phyloP scores from a whole-genome alignment of 768 basidiomycete genomes.

The Asterophora lycoperdoides region DNA sequence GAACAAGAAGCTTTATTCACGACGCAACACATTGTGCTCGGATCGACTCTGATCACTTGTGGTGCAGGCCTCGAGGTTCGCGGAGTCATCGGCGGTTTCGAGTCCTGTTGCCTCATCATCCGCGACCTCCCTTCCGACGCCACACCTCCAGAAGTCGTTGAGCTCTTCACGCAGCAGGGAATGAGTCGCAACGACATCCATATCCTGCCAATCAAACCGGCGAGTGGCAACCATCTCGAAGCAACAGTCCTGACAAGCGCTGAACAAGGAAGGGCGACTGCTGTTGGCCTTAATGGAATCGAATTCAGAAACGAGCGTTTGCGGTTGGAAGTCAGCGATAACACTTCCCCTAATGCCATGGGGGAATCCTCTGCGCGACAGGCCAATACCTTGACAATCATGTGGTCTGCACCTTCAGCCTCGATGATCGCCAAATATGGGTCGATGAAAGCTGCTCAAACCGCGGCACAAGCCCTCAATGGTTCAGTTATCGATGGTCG shows the following conservation, averaged over 20 bases:
- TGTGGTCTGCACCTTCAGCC: slow-evolving; percentile 46
- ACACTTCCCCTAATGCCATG: slow-evolving; percentile 40
- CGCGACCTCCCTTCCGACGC: slow-evolving; percentile 41
- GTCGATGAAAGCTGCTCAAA: slow-evolving; percentile 26
- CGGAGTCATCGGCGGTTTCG: slow-evolving; percentile 45
- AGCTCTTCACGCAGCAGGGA: slow-evolving; percentile 42
- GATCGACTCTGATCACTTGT: slow-evolving; percentile 45
- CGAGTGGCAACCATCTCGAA: slow-evolving; percentile 27
- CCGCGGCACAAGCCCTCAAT: slow-evolving; percentile 35
- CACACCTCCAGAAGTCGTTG: slow-evolving; percentile 34
- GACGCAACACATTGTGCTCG: slow-evolving; percentile 39
- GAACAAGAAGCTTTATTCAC: slow-evolving; percentile 39
- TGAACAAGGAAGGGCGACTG: slow-evolving; percentile 37
- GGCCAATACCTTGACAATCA: slow-evolving; percentile 40
- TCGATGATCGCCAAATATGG: slow-evolving; percentile 43
- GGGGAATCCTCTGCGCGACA: slow-evolving; percentile 27
- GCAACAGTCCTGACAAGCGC: slow-evolving; percentile 41
- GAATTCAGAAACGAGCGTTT: slow-evolving; percentile 43
- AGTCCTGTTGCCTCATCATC: slow-evolving; percentile 45
- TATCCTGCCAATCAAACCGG: slow-evolving; percentile 28
- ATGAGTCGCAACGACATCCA: slow-evolving; percentile 30
- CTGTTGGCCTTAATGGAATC: slow-evolving; percentile 42
- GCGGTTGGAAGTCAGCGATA: slow-evolving; percentile 38
- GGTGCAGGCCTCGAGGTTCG: slow-evolving; percentile 44
- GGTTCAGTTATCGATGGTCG: slow-evolving; percentile 33